Evolutionary conservation across 768 basidiomycete species (phyloP).

Genomic region (Hirschioporus abietinus): DNA sequence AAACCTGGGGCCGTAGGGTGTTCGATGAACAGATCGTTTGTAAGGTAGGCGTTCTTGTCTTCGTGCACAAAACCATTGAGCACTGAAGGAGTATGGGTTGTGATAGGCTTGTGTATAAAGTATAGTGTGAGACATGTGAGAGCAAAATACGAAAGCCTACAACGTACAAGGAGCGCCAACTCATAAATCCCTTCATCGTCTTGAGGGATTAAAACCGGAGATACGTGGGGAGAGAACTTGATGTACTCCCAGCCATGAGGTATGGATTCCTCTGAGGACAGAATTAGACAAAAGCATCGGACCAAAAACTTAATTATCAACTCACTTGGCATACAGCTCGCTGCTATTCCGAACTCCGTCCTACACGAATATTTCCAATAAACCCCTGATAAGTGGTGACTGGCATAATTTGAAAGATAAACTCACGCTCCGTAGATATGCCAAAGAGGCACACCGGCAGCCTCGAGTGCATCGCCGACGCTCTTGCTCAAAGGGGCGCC

Average conservation of each 20-base stretch:
- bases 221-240: conserved; percentile 17
- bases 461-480: conserved; percentile 28
- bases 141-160: background rate
- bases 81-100: conserved; percentile 17
- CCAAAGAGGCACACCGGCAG: conserved; percentile 28
- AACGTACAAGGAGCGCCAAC: conserved; percentile 31
- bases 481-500: conserved; percentile 34
- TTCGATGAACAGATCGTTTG: conserved; percentile 36
- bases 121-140: background rate
- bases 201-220: conserved; percentile 26
- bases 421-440: conserved; percentile 34
- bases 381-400: background rate
- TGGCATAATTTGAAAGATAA: background rate
- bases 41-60: conserved; percentile 36
- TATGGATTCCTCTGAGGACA: conserved; percentile 6
- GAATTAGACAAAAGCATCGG: background rate
- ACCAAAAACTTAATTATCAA: background rate
- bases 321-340: background rate
- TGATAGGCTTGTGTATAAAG: conserved; percentile 13
- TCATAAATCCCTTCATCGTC: conserved; percentile 29
- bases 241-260: conserved; percentile 32
- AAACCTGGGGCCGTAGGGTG: conserved; percentile 37
- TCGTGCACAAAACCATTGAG: conserved; percentile 28
- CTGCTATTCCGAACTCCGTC: background rate
- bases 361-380: background rate